Evolutionary conservation across 2,329 filamentous ascomycete species (phyloP).

Genomic region (Paecilomyces formosus): DNA sequence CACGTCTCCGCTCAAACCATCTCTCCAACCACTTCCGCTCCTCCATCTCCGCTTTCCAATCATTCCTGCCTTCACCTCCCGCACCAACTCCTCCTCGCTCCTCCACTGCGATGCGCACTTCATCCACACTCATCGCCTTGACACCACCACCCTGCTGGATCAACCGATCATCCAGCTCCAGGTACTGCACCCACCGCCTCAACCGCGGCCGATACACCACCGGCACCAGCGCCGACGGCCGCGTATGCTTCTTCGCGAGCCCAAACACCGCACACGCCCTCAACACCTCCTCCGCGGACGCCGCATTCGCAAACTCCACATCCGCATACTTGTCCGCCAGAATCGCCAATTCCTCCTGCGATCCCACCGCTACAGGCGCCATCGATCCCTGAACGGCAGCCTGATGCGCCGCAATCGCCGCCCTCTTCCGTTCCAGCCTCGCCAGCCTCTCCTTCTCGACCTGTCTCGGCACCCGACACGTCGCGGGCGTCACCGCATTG

Average conservation of each 20-base stretch:
- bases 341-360: conserved; percentile 21
- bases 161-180: conserved; percentile 64
- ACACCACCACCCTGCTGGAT: conserved; percentile 58
- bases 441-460: conserved; percentile 48
- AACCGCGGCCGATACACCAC: conserved; percentile 49
- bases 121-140: conserved; percentile 50
- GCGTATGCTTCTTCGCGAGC: conserved; percentile 26
- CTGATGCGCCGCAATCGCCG: conserved; percentile 17
- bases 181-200: conserved; percentile 49
- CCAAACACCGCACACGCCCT: conserved; percentile 28
- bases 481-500: conserved; percentile 64
- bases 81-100: conserved; percentile 53
- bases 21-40: conserved; percentile 29
- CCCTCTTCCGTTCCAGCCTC: conserved; percentile 39
- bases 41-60: conserved; percentile 17
- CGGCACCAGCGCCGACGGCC: conserved; percentile 32
- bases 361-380: conserved; percentile 9
- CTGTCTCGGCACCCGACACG: conserved; percentile 77
- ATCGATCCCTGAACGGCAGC: conserved; percentile 9
- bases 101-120: conserved; percentile 62
- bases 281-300: conserved; percentile 18
- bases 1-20: conserved; percentile 21
- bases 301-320: conserved; percentile 11
- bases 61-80: conserved; percentile 10
- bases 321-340: conserved; percentile 16